Evolutionary conservation across 2,329 filamentous ascomycete genomes (phyloP).

Genomic region (Aspergillus candidus): DNA sequence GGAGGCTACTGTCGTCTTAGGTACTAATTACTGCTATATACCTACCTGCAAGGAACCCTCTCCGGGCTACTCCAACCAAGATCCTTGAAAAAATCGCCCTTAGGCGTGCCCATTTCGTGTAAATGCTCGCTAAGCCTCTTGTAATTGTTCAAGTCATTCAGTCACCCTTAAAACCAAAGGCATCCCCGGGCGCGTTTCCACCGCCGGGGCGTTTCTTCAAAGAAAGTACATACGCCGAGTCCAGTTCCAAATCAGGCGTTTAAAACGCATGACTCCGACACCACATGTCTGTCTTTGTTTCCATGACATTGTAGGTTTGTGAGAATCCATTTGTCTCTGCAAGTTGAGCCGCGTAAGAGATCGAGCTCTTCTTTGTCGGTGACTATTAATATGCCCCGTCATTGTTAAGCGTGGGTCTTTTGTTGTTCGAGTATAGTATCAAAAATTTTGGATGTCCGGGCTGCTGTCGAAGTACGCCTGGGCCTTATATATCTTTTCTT

Average conservation of each 20-base stretch:
- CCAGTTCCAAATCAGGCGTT: conserved; percentile 20
- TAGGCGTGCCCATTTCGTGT: too few species aligned
- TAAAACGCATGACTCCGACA: conserved; percentile 20
- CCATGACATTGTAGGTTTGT: conserved; percentile 5
- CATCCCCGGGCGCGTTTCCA: neutral
- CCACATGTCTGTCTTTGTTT: conserved; percentile 19
- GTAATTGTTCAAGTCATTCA: too few species aligned
- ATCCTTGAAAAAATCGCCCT: too few species aligned
- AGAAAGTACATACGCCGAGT: neutral
- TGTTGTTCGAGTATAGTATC: conserved; percentile 7
- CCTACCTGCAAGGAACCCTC: too few species aligned
- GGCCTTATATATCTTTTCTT: conserved; percentile 3
- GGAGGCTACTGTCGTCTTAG: too few species aligned
- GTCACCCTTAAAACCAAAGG: too few species aligned
- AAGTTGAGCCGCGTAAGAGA: conserved; percentile 2
- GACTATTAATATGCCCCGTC: conserved; percentile 7
- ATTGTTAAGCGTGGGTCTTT: conserved; percentile 8
- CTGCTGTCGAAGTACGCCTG: neutral
- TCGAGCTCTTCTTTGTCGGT: conserved; percentile 8
- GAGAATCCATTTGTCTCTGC: neutral
- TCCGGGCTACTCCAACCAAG: too few species aligned
- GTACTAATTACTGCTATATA: too few species aligned
- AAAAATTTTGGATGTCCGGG: neutral
- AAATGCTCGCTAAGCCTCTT: too few species aligned
- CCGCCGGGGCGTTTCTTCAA: neutral